Conservation (phyloP, 2,329 filamentous ascomycete genomes). For the Cordyceps tenuipes region DNA sequence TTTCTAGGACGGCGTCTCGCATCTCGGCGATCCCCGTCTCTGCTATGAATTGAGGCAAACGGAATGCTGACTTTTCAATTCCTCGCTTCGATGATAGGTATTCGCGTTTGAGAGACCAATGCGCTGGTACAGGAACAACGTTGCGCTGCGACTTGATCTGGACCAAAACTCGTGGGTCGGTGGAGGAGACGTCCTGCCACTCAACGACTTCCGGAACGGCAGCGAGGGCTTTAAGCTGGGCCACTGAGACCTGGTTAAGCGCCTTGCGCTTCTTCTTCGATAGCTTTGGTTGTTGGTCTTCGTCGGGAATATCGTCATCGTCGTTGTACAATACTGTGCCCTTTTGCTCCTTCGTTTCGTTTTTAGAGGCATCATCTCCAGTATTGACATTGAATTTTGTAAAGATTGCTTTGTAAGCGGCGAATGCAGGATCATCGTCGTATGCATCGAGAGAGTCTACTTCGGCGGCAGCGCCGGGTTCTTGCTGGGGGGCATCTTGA, state of each 20-base stretch:
- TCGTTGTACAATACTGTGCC: slow-evolving; percentile 61
- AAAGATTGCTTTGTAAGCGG: slow-evolving; percentile 77
- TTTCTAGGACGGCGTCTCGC: slow-evolving; percentile 92
- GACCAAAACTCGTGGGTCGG: slow-evolving; percentile 80
- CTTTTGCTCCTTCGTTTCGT: slow-evolving; percentile 55
- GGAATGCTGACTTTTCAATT: slow-evolving; percentile 90
- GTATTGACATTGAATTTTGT: slow-evolving; percentile 59
- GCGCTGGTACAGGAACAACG: slow-evolving; percentile 84
- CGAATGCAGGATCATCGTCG: slow-evolving; percentile 68
- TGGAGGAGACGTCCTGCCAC: slow-evolving; percentile 91
- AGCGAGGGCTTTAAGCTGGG: slow-evolving; percentile 88
- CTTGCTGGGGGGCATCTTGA: slow-evolving; percentile 37
- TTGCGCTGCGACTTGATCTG: slow-evolving; percentile 94
- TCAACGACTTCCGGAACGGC: slow-evolving; percentile 89
- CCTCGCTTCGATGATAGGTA: slow-evolving; percentile 95
- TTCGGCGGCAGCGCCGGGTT: slow-evolving; percentile 23
- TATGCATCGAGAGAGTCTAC: slow-evolving; percentile 9
- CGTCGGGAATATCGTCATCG: slow-evolving; percentile 77
- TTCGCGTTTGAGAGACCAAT: slow-evolving; percentile 95
- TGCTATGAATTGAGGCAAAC: slow-evolving; percentile 90
- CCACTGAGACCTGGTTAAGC: slow-evolving; percentile 85
- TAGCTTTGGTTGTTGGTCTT: slow-evolving; percentile 58
- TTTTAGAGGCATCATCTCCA: slow-evolving; percentile 28
- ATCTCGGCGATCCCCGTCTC: slow-evolving; percentile 97
- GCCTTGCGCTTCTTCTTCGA: slow-evolving; percentile 95